A percentile compares a stretch with the other conserved stretches of the same genome.
These are phyloP conservation scores for Psilocybe azurescens DNA, from an alignment of 768 basidiomycete genomes.

Conservation along the genomic window DNA sequence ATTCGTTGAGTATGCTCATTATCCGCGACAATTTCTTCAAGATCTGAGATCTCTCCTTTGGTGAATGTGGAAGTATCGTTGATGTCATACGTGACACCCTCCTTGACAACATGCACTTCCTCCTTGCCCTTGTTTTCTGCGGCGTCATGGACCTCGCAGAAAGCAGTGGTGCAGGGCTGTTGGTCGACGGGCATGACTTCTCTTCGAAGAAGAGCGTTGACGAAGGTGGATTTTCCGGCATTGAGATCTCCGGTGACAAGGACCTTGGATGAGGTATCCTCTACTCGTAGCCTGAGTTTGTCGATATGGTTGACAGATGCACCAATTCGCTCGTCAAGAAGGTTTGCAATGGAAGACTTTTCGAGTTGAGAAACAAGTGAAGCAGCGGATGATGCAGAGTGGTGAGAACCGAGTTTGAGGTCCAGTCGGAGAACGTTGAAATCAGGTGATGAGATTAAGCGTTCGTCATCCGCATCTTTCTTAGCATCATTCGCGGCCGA, in stretches of 20 bases:
- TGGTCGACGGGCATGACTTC: constrained; percentile 97
- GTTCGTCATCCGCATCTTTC: constrained; percentile 35
- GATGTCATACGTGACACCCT: constrained; percentile 69
- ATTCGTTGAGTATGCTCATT: constrained; percentile 74
- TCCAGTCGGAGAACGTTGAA: constrained; percentile 93
- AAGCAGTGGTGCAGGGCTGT: constrained; percentile 96
- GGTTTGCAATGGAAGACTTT: constrained; percentile 89
- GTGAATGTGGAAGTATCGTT: constrained; percentile 80
- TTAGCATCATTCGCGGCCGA: constrained; percentile 26
- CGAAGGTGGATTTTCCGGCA: constrained; percentile 97
- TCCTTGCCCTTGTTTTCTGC: constrained; percentile 80
- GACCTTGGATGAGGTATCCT: constrained; percentile 94
- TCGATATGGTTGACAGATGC: constrained; percentile 79
- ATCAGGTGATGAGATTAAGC: constrained; percentile 56
- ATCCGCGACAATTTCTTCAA: constrained; percentile 81
- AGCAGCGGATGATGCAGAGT: constrained; percentile 64
- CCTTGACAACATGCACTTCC: constrained; percentile 84
- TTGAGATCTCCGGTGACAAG: constrained; percentile 98
- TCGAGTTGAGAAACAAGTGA: constrained; percentile 91
- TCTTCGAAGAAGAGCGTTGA: constrained; percentile 91
- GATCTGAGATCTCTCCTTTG: constrained; percentile 63
- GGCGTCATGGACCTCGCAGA: constrained; percentile 95
- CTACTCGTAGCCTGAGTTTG: constrained; percentile 83
- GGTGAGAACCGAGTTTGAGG: constrained; percentile 84
- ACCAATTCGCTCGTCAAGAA: constrained; percentile 85